phyloP scores from a whole-genome alignment of 2,329 filamentous ascomycete species.

The Alternaria postmessia region DNA sequence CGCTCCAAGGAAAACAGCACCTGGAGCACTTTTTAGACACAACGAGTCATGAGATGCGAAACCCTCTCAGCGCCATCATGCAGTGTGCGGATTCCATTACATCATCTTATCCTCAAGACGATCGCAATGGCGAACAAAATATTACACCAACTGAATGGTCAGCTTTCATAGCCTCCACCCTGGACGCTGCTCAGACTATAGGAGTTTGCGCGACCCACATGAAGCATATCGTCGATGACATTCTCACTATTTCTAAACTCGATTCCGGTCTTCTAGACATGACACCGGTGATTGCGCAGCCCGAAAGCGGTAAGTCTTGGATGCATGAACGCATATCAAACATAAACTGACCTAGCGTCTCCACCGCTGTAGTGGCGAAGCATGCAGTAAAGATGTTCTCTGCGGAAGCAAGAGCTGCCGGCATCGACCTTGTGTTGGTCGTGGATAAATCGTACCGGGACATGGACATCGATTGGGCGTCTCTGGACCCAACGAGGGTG shows the following conservation, averaged over 20 bases:
- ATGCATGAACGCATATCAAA: background rate
- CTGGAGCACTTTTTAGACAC: slow-evolving; percentile 49
- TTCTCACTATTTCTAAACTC: slow-evolving; percentile 56
- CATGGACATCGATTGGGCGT: slow-evolving; percentile 49
- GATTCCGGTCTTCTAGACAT: slow-evolving; percentile 54
- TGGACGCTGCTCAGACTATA: slow-evolving; percentile 54
- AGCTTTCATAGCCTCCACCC: slow-evolving; percentile 30
- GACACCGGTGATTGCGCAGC: slow-evolving; percentile 50
- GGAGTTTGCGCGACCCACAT: slow-evolving; percentile 56
- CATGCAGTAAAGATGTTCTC: slow-evolving; percentile 51
- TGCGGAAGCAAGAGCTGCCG: slow-evolving; percentile 42
- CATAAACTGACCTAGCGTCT: background rate
- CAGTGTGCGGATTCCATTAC: slow-evolving; percentile 53
- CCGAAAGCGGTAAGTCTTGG: slow-evolving; percentile 26
- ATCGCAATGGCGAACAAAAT: slow-evolving; percentile 3
- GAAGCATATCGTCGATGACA: slow-evolving; percentile 58
- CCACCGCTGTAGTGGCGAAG: slow-evolving; percentile 26
- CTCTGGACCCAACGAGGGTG: slow-evolving; percentile 53
- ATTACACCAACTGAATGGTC: slow-evolving; percentile 20
- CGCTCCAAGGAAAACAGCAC: slow-evolving; percentile 45
- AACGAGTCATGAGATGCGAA: slow-evolving; percentile 54
- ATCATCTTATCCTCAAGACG: slow-evolving; percentile 31
- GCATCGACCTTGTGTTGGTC: slow-evolving; percentile 35
- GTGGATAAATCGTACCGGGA: slow-evolving; percentile 51
- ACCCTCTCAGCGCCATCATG: slow-evolving; percentile 54